Conservation (phyloP, 495 filamentous ascomycete species). For the Apiosordaria backusii region DNA sequence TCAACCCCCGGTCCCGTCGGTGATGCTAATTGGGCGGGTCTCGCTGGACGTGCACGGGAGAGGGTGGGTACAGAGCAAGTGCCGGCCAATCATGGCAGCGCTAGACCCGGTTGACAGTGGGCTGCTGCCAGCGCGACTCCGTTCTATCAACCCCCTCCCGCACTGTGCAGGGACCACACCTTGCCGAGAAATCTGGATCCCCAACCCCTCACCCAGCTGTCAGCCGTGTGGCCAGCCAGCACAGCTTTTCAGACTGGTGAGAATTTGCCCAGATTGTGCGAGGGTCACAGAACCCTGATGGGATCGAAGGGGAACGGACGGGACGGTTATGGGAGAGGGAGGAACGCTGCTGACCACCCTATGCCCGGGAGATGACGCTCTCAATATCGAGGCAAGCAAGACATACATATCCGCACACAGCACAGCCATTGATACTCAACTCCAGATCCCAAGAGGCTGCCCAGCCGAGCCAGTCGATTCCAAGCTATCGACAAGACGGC, state of each 20-base stretch:
- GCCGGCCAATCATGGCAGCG: slow-evolving; percentile 24
- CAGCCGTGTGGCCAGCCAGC: too few species aligned
- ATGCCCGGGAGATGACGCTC: background rate
- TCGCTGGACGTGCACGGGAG: slow-evolving; percentile 20
- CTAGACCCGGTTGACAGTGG: background rate
- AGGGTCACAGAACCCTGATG: background rate
- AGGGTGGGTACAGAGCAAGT: slow-evolving; percentile 27
- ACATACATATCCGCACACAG: background rate
- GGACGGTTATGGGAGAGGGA: background rate
- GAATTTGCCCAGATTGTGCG: background rate
- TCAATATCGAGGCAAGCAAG: background rate
- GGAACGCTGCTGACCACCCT: background rate
- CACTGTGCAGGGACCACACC: slow-evolving; percentile 29
- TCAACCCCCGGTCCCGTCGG: slow-evolving; percentile 29
- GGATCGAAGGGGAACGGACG: background rate
- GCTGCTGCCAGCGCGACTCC: slow-evolving; percentile 12
- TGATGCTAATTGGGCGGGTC: slow-evolving; percentile 28
- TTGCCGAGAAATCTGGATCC: background rate
- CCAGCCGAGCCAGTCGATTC: background rate
- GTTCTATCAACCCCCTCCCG: slow-evolving; percentile 25
- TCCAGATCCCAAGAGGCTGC: background rate
- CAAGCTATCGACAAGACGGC: background rate
- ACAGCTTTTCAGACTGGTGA: background rate
- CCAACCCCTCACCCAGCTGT: slow-evolving; percentile 26
- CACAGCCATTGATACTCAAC: background rate